A percentile compares a stretch with the other conserved stretches of the same genome.
Evolutionary conservation across 805 yeast species (phyloP).

Genomic region (Starmerella scarabaei): DNA sequence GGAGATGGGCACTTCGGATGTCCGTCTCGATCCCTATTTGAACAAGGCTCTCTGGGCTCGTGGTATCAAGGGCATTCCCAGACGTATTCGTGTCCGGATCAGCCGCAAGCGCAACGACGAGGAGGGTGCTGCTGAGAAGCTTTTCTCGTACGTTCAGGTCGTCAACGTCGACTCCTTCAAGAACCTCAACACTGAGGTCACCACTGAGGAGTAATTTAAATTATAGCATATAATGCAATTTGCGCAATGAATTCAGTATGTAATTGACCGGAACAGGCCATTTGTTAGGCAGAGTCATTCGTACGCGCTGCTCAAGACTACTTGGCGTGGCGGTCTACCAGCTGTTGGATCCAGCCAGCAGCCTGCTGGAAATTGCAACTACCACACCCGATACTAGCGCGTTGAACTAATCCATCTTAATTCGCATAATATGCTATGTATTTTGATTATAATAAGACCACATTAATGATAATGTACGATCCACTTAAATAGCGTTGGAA

Average conservation of each 20-base stretch:
- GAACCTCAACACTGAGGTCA: slow-evolving; percentile 96
- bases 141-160: slow-evolving; percentile 96
- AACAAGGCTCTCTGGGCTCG: slow-evolving; percentile 98
- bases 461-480: no score
- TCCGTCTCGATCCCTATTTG: slow-evolving; percentile 96
- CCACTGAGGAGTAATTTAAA: slow-evolving; percentile 43
- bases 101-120: slow-evolving; percentile 99
- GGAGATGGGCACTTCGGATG: slow-evolving; percentile 99
- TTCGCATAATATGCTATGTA: no score
- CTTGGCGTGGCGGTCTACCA: no score
- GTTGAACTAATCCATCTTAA: no score
- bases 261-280: neutral
- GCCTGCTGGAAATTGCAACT: no score
- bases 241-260: neutral
- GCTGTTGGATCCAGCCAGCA: no score
- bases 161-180: slow-evolving; percentile 87
- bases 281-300: neutral
- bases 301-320: neutral
- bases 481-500: slow-evolving; percentile 12
- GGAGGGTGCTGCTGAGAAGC: slow-evolving; percentile 96
- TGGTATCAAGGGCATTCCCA: slow-evolving; percentile 98
- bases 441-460: no score
- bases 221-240: slow-evolving; percentile 10
- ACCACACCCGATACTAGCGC: no score
- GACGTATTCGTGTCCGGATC: slow-evolving; percentile 96